A percentile compares a stretch with the other conserved stretches of the same genome.
These are phyloP conservation scores for Alloteropsis semialata DNA, from an alignment of 176 grass and related monocot species.

Conservation along the genomic window DNA sequence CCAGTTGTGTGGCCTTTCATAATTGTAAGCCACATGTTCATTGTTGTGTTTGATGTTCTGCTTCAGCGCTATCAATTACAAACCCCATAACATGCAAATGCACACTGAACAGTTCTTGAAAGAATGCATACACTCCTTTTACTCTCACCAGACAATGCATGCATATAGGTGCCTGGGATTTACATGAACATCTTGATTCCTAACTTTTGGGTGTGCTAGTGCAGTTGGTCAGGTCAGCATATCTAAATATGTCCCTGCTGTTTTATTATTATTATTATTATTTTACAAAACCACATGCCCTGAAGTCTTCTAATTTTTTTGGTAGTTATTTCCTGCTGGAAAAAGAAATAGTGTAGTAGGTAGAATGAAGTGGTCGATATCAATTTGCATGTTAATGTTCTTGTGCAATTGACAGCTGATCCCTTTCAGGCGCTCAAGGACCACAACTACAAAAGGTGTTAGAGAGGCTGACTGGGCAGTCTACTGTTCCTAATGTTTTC, in stretches of 20 bases:
- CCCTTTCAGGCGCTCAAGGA: conserved; percentile 66
- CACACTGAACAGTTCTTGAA: neutral
- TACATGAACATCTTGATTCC: neutral
- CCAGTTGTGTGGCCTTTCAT: neutral
- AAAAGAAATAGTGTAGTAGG: neutral
- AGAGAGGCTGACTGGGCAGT: conserved; percentile 80
- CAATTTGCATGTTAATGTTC: neutral
- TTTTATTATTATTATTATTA: neutral
- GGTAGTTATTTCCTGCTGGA: neutral
- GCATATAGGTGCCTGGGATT: neutral
- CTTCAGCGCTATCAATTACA: neutral
- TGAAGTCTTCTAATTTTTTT: neutral
- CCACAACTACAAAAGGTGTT: conserved; percentile 85
- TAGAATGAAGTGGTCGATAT: neutral
- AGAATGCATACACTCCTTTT: neutral
- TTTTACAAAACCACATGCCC: neutral
- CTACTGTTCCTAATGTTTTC: conserved; percentile 90
- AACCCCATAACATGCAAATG: neutral
- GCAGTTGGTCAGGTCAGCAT: neutral
- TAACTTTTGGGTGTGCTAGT: neutral
- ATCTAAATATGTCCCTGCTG: neutral
- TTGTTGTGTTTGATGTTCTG: neutral
- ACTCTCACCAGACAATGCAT: neutral
- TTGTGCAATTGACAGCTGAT: conserved; percentile 11
- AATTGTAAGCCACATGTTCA: neutral